Percentiles rank a stretch among this genome's conserved stretches.
Evolutionary conservation across 768 basidiomycete species (phyloP).

Genomic region (Auricularia auricula-judae): DNA sequence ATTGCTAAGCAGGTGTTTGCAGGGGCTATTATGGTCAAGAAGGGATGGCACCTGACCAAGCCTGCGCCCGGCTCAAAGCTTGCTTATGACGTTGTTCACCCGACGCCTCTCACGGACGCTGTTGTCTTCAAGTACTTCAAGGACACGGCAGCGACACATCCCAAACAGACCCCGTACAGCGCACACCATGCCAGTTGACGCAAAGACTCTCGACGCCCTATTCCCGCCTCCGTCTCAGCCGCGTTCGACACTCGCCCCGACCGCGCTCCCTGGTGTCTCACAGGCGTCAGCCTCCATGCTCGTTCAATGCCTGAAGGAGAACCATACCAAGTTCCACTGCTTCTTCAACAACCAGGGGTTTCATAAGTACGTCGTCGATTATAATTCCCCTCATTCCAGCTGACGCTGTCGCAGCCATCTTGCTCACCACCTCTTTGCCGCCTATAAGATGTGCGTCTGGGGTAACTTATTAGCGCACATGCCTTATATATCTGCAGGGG

Average conservation of each 20-base stretch:
- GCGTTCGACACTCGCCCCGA: background rate
- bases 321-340: slow-evolving; percentile 42
- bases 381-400: slow-evolving; percentile 1
- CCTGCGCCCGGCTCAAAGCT: too few relatives aligned
- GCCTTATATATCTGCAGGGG: slow-evolving; percentile 20
- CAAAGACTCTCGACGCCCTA: background rate
- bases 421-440: slow-evolving; percentile 45
- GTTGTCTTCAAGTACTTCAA: too few relatives aligned
- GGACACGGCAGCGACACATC: too few relatives aligned
- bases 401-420: slow-evolving; percentile 34
- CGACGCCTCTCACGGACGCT: too few relatives aligned
- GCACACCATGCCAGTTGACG: background rate
- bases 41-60: too few relatives aligned
- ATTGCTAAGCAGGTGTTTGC: too few relatives aligned
- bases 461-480: background rate
- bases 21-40: too few relatives aligned
- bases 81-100: too few relatives aligned
- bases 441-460: slow-evolving; percentile 33
- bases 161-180: background rate
- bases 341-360: slow-evolving; percentile 36
- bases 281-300: slow-evolving; percentile 7
- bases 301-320: slow-evolving; percentile 29
- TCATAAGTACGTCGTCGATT: slow-evolving; percentile 35
- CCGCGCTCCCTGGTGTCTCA: slow-evolving; percentile 7
- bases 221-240: background rate